Evolutionary conservation across 345 rosid genomes (phyloP), one percentile per base, ranked within the genome.

Genomic region (Brassica nigra): DNA sequence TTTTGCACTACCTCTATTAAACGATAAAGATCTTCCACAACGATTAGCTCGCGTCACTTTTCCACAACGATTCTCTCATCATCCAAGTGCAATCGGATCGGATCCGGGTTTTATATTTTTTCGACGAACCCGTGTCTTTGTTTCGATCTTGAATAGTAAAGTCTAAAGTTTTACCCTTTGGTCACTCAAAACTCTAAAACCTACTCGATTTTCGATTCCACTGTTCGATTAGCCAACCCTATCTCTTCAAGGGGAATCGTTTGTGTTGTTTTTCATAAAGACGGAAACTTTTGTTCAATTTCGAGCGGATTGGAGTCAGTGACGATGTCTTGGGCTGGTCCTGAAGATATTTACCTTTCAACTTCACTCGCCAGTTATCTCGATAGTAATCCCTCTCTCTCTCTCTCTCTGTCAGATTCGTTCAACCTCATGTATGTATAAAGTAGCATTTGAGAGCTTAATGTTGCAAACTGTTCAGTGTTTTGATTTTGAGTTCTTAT

Each of bases 1-100:
- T 12, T 44, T 44, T 44, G 5, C 54, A 6, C 54, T 44, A 10
- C 15, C 54, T 44, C 54, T 12, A 5, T 44, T 3, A 44, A 10
- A 39, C 14, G 12, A 39, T 39, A 44, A 23, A 23, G 27, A 23
- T 23, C 27, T 23, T 23, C 27, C 27, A 23, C 27, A 1, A 23
- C 52, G 52, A 44, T 44, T 44, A 4, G 11, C 47, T 39, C 4
- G 47, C 47, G 12, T 39, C 16, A 9, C 2, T n/a, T 23, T 57
- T 44, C 29, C n/a, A 16, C 28, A 37, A 62, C 62, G 18, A 30
- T 62, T 63, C 62, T 28, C 30, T 62, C 57, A 20, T 62, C 57
- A 20, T 71, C 80, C 82, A 78, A 82, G 80, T 42, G 73, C 67
- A 84, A 76, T 82, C 83, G 87, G 84, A 76, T 83, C 84, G 87